Conservation (phyloP, 2,329 filamentous ascomycete species). For the Pestalotiopsis sp. region DNA sequence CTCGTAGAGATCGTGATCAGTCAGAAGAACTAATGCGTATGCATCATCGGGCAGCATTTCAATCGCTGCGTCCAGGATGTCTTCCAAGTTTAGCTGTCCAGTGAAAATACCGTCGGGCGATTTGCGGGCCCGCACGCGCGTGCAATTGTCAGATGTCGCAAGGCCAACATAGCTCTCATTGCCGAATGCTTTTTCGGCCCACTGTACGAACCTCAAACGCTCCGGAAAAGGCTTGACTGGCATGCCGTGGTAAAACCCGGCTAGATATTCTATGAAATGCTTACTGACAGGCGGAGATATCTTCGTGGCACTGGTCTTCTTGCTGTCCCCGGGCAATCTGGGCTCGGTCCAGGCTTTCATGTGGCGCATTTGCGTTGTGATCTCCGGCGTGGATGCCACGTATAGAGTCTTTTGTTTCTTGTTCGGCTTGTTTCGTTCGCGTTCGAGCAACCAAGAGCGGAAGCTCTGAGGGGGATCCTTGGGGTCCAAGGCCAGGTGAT, state of each 20-base stretch:
- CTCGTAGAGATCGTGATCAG: constrained; percentile 68
- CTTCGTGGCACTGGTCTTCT: not conserved
- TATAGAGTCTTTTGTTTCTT: constrained; percentile 53
- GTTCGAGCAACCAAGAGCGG: constrained; percentile 49
- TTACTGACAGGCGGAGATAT: constrained; percentile 26
- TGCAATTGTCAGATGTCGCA: constrained; percentile 32
- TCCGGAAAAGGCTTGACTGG: constrained; percentile 45
- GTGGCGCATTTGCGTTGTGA: constrained; percentile 36
- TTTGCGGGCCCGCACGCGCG: constrained; percentile 54
- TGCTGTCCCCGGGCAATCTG: constrained; percentile 7
- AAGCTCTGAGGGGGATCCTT: constrained; percentile 54
- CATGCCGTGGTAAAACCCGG: constrained; percentile 57
- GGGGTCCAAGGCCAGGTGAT: constrained; percentile 59
- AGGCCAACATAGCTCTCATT: constrained; percentile 48
- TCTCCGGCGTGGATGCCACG: constrained; percentile 47
- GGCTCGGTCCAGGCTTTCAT: constrained; percentile 48
- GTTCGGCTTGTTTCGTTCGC: constrained; percentile 53
- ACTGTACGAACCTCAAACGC: constrained; percentile 48
- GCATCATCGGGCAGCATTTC: constrained; percentile 58
- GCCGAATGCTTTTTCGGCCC: constrained; percentile 38
- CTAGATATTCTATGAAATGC: constrained; percentile 40
- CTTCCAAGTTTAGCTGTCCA: constrained; percentile 60
- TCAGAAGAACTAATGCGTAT: constrained; percentile 59
- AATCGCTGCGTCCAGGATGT: constrained; percentile 61
- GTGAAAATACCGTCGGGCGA: constrained; percentile 49